A percentile compares a stretch with the other conserved stretches of the same genome.
These are phyloP conservation scores for Quercus phellos DNA, from an alignment of 331 rosid genomes.

Conservation along the genomic window DNA sequence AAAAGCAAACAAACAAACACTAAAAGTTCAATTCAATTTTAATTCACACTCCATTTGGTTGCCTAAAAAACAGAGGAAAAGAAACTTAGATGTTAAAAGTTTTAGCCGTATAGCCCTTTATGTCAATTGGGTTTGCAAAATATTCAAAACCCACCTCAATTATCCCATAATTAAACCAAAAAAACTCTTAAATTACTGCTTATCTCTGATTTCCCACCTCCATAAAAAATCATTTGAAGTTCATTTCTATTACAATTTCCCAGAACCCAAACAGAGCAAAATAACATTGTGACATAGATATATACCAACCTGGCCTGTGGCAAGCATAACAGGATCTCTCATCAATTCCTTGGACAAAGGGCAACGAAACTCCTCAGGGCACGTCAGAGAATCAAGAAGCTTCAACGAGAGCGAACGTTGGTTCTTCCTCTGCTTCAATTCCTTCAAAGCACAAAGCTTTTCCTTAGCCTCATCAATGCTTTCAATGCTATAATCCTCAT, in stretches of 20 bases:
- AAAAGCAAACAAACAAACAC: no score
- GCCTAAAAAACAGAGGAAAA: conserved; percentile 1
- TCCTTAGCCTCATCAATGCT: conserved; percentile 68
- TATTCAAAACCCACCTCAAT: neutral
- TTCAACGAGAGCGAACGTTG: conserved; percentile 46
- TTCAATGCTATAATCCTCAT: conserved; percentile 55
- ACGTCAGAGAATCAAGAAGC: conserved; percentile 35
- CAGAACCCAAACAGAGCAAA: neutral
- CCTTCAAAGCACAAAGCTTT: conserved; percentile 49
- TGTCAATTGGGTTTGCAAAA: neutral
- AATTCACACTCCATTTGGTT: neutral
- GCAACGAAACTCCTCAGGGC: conserved; percentile 72
- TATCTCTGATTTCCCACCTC: neutral
- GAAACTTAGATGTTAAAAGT: neutral
- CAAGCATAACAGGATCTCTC: conserved; percentile 92
- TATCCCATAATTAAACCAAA: neutral
- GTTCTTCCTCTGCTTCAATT: conserved; percentile 47
- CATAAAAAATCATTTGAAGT: neutral
- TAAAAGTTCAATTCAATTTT: no score
- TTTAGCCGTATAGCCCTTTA: neutral
- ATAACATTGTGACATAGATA: neutral
- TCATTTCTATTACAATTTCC: conserved; percentile 5
- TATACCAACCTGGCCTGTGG: conserved; percentile 90
- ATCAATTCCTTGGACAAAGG: conserved; percentile 86
- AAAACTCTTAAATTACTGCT: neutral